These are phyloP conservation scores for Neurospora sp. DNA, from an alignment of 495 filamentous ascomycete species.

Conservation along the genomic window DNA sequence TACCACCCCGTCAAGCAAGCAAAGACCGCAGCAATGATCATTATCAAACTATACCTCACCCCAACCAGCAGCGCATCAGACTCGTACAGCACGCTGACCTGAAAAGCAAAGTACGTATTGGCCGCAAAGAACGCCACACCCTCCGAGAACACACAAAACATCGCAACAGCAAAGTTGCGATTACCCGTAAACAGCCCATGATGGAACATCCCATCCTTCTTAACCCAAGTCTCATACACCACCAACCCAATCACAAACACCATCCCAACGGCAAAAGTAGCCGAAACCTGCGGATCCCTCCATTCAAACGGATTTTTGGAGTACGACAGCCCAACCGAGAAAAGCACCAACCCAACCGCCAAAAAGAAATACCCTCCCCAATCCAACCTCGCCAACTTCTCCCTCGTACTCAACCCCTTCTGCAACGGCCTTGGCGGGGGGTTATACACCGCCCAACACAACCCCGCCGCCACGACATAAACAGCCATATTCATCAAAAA, in stretches of 20 bases:
- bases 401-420: conserved; percentile 2
- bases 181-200: conserved; percentile 21
- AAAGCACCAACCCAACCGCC: conserved; percentile 18
- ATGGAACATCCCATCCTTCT: conserved; percentile 30
- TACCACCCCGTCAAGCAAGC: conserved; percentile 14
- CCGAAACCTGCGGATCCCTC: conserved; percentile 19
- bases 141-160: conserved; percentile 23
- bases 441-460: conserved; percentile 18
- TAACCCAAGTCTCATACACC: conserved; percentile 20
- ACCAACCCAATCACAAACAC: conserved; percentile 7
- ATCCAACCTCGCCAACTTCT: conserved; percentile 24
- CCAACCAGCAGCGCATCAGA: conserved; percentile 16
- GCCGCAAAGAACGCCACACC: conserved; percentile 27
- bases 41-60: conserved; percentile 16
- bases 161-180: conserved; percentile 22
- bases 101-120: conserved; percentile 28
- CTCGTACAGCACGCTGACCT: conserved; percentile 22
- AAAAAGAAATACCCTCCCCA: conserved; percentile 26
- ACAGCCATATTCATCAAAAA: conserved; percentile 18
- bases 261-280: conserved; percentile 22
- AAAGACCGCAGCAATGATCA: conserved; percentile 11
- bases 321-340: conserved; percentile 26
- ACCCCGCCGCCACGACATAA: conserved; percentile 11
- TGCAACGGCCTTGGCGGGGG: conserved; percentile 17
- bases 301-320: conserved; percentile 27